phyloP scores from a whole-genome alignment of 176 grass and related monocot species.

The Poa annua region DNA sequence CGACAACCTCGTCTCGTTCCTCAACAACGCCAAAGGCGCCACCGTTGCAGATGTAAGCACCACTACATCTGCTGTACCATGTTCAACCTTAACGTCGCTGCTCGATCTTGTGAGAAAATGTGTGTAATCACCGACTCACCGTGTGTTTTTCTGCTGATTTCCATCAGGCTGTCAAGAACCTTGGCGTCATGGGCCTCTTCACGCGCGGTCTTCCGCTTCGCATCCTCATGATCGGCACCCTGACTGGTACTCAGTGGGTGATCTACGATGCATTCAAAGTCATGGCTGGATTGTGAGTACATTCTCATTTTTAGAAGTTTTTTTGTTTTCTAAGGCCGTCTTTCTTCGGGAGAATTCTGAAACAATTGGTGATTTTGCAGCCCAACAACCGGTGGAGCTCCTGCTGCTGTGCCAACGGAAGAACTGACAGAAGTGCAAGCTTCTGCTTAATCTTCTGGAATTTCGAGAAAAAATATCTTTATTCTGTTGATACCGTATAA shows the following conservation, averaged over 20 bases:
- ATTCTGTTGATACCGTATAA: neutral
- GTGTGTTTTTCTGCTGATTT: neutral
- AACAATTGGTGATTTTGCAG: slow-evolving; percentile 47
- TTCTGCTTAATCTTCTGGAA: slow-evolving; percentile 39
- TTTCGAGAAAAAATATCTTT: neutral
- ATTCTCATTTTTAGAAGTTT: neutral
- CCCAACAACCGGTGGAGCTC: slow-evolving; percentile 73
- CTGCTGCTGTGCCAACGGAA: slow-evolving; percentile 38
- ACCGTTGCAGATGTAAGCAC: slow-evolving; percentile 72
- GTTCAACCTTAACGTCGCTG: neutral
- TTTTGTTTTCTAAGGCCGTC: neutral
- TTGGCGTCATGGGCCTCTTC: slow-evolving; percentile 74
- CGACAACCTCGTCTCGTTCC: slow-evolving; percentile 84
- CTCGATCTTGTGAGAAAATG: neutral
- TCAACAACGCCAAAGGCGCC: slow-evolving; percentile 86
- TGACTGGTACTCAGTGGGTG: slow-evolving; percentile 81
- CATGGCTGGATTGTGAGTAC: slow-evolving; percentile 79
- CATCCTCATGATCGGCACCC: slow-evolving; percentile 85
- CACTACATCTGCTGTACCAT: neutral
- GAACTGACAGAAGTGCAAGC: slow-evolving; percentile 39
- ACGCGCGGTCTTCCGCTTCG: slow-evolving; percentile 87
- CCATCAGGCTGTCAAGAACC: slow-evolving; percentile 75
- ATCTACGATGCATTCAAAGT: slow-evolving; percentile 97
- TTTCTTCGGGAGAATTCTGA: slow-evolving; percentile 8
- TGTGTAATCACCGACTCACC: neutral